Percentiles rank a stretch among this genome's conserved stretches.
Evolutionary conservation across 257 asterid species (phyloP).

Genomic region (Gardenia jasminoides): DNA sequence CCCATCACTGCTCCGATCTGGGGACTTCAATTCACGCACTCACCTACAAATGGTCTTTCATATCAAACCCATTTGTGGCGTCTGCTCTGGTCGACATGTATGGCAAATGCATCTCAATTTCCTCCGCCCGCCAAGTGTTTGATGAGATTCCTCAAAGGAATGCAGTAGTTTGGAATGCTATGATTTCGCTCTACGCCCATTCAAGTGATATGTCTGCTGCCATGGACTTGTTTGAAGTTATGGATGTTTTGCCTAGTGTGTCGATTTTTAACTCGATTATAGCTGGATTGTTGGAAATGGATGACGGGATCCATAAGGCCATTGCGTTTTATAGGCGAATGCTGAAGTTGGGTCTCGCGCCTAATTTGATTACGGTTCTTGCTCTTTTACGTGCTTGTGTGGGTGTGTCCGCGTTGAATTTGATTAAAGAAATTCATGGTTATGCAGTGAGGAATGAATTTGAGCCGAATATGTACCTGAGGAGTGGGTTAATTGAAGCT

Average conservation of each 20-base stretch:
- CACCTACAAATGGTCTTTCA: slow-evolving; percentile 25
- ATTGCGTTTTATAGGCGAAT: slow-evolving; percentile 35
- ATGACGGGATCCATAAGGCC: slow-evolving; percentile 33
- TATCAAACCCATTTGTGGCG: slow-evolving; percentile 43
- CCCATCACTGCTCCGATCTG: slow-evolving; percentile 25
- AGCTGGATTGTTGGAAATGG: slow-evolving; percentile 32
- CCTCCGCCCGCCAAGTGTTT: slow-evolving; percentile 37
- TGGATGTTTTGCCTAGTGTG: slow-evolving; percentile 38
- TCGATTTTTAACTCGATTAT: slow-evolving; percentile 43
- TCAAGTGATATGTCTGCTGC: slow-evolving; percentile 29
- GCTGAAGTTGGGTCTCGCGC: slow-evolving; percentile 29
- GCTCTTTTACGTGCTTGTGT: slow-evolving; percentile 42
- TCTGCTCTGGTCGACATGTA: slow-evolving; percentile 44
- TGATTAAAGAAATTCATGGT: slow-evolving; percentile 44
- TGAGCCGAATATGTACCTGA: slow-evolving; percentile 32
- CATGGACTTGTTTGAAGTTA: slow-evolving; percentile 30
- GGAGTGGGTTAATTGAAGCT: slow-evolving; percentile 47
- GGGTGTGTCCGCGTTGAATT: slow-evolving; percentile 30
- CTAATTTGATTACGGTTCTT: slow-evolving; percentile 39
- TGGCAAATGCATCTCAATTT: slow-evolving; percentile 39
- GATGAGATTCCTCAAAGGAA: slow-evolving; percentile 41
- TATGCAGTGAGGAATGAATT: slow-evolving; percentile 33
- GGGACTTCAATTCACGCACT: slow-evolving; percentile 41
- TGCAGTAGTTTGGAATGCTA: slow-evolving; percentile 46
- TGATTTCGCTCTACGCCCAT: slow-evolving; percentile 40